Evolutionary conservation across 345 rosid species (phyloP).

Genomic region (Gossypium sturtianum): DNA sequence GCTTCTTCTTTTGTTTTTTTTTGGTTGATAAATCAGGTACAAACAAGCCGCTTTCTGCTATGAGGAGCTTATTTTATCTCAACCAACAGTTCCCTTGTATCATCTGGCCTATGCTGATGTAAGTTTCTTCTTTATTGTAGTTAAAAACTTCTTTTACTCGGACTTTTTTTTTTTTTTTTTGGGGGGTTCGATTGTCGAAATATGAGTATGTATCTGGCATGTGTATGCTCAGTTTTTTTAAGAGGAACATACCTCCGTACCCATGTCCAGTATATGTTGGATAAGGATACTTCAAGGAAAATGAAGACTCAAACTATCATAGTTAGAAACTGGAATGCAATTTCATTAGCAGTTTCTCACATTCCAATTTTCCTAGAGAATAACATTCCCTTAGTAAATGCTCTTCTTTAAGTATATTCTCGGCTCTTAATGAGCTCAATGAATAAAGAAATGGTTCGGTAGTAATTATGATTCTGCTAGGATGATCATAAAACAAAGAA

Average conservation of each 20-base stretch:
- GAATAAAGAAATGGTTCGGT: too few relatives aligned
- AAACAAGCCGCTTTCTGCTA: conserved; percentile 99
- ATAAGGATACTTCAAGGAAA: not conserved
- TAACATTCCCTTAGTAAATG: too few relatives aligned
- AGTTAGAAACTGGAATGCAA: not conserved
- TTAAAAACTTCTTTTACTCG: not conserved
- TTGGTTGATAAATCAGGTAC: conserved; percentile 53
- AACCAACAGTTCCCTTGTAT: conserved; percentile 67
- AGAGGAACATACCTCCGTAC: not conserved
- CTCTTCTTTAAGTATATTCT: too few relatives aligned
- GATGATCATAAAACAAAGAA: too few relatives aligned
- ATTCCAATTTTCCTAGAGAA: not conserved
- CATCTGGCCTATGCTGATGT: conserved; percentile 78
- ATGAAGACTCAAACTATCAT: not conserved
- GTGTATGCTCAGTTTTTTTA: not conserved
- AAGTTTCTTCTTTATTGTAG: conserved; percentile 23
- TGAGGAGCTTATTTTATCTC: conserved; percentile 84
- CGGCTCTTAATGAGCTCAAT: too few relatives aligned
- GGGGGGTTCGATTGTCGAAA: not conserved
- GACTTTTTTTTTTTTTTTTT: not conserved
- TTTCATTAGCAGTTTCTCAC: too few relatives aligned
- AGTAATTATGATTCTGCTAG: too few relatives aligned
- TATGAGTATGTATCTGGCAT: not conserved
- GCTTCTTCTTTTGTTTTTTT: not conserved
- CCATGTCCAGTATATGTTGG: not conserved